Conservation (phyloP, 495 filamentous ascomycete species). For the Amorphotheca resinae region DNA sequence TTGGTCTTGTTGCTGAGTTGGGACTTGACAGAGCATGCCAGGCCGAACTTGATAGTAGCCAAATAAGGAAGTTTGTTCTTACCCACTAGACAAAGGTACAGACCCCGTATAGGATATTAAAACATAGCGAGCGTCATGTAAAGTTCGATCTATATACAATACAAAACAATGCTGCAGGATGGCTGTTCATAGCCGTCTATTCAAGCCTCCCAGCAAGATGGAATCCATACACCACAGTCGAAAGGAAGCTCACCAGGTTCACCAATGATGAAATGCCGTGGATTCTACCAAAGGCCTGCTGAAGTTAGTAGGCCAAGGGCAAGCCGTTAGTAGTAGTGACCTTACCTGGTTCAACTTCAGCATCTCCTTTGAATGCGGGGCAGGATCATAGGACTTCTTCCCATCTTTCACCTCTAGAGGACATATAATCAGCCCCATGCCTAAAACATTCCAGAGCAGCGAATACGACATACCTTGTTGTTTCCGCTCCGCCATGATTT, state of each 20-base stretch:
- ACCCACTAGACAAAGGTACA: too few relatives aligned
- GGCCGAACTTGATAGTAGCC: too few relatives aligned
- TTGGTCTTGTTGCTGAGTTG: too few relatives aligned
- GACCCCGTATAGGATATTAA: too few relatives aligned
- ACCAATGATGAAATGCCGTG: slow-evolving; percentile 68
- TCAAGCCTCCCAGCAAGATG: slow-evolving; percentile 17
- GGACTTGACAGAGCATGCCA: too few relatives aligned
- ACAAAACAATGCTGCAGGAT: too few relatives aligned
- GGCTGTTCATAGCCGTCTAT: not conserved
- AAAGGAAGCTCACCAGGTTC: slow-evolving; percentile 56
- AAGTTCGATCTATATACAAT: too few relatives aligned
- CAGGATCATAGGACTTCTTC: slow-evolving; percentile 65
- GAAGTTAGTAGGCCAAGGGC: not conserved
- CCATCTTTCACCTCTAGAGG: slow-evolving; percentile 57
- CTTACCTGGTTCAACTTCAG: slow-evolving; percentile 51
- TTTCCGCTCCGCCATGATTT: slow-evolving; percentile 61
- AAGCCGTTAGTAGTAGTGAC: not conserved
- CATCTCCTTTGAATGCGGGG: slow-evolving; percentile 74
- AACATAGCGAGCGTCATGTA: too few relatives aligned
- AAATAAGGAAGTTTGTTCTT: too few relatives aligned
- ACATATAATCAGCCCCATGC: slow-evolving; percentile 4
- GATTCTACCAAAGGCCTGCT: slow-evolving; percentile 49
- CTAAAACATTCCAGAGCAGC: not conserved
- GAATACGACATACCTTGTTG: slow-evolving; percentile 45
- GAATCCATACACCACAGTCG: slow-evolving; percentile 61